Evolutionary conservation across 805 yeast genomes (phyloP).

Genomic region (Starmerella bombi): DNA sequence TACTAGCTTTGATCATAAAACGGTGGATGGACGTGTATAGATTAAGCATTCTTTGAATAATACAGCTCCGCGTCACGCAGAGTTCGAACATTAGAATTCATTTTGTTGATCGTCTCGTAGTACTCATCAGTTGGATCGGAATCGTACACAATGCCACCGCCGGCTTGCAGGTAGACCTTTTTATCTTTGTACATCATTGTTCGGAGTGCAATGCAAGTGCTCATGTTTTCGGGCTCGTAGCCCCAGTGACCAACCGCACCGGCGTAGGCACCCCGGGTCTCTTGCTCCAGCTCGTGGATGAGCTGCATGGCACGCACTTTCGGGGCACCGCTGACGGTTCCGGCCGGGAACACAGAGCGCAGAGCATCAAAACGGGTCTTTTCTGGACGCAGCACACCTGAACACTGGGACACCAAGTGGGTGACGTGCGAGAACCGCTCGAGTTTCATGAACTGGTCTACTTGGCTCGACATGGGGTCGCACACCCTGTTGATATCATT

Average conservation of each 20-base stretch:
- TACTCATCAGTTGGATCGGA: conserved; percentile 93
- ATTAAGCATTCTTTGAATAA: no score
- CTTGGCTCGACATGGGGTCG: conserved; percentile 68
- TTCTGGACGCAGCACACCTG: conserved; percentile 74
- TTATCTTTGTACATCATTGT: conserved; percentile 93
- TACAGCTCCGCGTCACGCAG: conserved; percentile 78
- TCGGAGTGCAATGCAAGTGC: conserved; percentile 92
- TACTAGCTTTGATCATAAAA: no score
- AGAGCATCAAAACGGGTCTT: conserved; percentile 93
- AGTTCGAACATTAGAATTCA: conserved; percentile 83
- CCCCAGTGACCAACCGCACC: conserved; percentile 99
- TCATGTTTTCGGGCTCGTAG: conserved; percentile 88
- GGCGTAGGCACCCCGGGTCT: conserved; percentile 92
- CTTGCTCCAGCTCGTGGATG: conserved; percentile 76
- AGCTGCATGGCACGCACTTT: conserved; percentile 94
- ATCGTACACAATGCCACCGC: conserved; percentile 96
- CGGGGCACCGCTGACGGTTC: conserved; percentile 98
- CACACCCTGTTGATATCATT: conserved; percentile 95
- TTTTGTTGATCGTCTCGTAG: conserved; percentile 91
- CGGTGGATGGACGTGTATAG: no score
- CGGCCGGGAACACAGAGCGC: conserved; percentile 97
- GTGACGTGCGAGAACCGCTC: conserved; percentile 94
- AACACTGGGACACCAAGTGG: conserved; percentile 89
- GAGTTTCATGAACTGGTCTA: conserved; percentile 76
- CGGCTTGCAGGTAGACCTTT: conserved; percentile 88